Evolutionary conservation across 768 basidiomycete species (phyloP).

Genomic region (Termitomyces sp.): DNA sequence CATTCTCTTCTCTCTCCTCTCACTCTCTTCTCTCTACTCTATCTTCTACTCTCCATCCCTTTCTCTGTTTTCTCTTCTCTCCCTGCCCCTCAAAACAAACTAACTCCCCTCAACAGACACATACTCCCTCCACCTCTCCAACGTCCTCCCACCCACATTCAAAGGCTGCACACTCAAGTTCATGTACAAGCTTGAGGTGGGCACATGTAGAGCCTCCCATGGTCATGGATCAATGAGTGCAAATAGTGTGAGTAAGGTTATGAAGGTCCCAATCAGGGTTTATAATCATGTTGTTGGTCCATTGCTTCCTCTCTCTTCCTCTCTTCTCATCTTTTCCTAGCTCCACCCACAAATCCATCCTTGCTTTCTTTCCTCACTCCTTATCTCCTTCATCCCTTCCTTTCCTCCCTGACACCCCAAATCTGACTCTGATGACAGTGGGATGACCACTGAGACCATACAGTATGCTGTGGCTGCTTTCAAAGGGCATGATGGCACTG

Average conservation of each 20-base stretch:
- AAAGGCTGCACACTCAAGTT: conserved; percentile 81
- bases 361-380: too few relatives aligned
- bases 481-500: conserved; percentile 33
- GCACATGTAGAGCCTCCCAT: conserved; percentile 64
- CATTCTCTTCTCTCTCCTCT: too few relatives aligned
- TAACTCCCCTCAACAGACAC: conserved; percentile 61
- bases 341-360: too few relatives aligned
- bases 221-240: conserved; percentile 24
- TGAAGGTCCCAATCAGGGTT: conserved; percentile 89
- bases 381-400: too few relatives aligned
- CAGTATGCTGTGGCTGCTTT: conserved; percentile 81
- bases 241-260: conserved; percentile 65
- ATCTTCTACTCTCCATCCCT: too few relatives aligned
- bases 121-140: conserved; percentile 74
- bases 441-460: conserved; percentile 62
- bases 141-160: conserved; percentile 87
- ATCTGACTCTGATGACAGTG: conserved; percentile 36
- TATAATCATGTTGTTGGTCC: conserved; percentile 85
- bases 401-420: too few relatives aligned
- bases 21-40: too few relatives aligned
- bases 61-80: too few relatives aligned
- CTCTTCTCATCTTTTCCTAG: too few relatives aligned
- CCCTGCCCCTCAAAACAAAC: too few relatives aligned
- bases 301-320: conserved; percentile 25
- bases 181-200: conserved; percentile 88